phyloP scores from a whole-genome alignment of 1,284 basidiomycete genomes.

The Veloporphyrellus conicus region DNA sequence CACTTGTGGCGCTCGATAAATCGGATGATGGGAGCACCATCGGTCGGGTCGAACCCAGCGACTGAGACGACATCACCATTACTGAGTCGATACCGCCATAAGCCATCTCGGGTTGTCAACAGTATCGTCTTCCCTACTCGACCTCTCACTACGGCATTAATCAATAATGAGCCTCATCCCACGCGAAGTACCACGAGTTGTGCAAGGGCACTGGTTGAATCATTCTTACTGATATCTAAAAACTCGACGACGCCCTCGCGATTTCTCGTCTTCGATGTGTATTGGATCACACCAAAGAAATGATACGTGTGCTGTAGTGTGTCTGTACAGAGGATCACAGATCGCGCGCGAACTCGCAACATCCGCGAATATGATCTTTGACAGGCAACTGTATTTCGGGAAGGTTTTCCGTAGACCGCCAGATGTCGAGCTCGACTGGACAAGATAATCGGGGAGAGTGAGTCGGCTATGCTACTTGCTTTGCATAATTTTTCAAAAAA shows the following conservation, averaged over 20 bases:
- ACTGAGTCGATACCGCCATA: constrained; percentile 25
- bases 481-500: constrained; percentile 9
- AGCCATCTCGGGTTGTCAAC: constrained; percentile 17
- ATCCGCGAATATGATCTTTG: background rate
- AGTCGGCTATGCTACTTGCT: background rate
- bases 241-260: constrained; percentile 16
- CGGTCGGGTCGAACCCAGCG: constrained; percentile 17
- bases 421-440: too few species aligned
- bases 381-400: constrained; percentile 1
- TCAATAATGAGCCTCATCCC: background rate
- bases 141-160: constrained; percentile 21
- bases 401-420: background rate
- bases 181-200: constrained; percentile 2
- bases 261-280: background rate
- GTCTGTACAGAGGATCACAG: background rate
- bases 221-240: constrained; percentile 7
- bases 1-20: constrained; percentile 18
- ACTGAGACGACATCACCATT: constrained; percentile 27
- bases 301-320: background rate
- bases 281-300: background rate
- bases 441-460: too few species aligned
- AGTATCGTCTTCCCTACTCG: constrained; percentile 15
- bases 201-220: background rate
- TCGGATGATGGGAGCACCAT: constrained; percentile 19
- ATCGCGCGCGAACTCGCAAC: background rate